phyloP scores from a whole-genome alignment of 805 yeast genomes.

The Komagataella kurtzmanii region DNA sequence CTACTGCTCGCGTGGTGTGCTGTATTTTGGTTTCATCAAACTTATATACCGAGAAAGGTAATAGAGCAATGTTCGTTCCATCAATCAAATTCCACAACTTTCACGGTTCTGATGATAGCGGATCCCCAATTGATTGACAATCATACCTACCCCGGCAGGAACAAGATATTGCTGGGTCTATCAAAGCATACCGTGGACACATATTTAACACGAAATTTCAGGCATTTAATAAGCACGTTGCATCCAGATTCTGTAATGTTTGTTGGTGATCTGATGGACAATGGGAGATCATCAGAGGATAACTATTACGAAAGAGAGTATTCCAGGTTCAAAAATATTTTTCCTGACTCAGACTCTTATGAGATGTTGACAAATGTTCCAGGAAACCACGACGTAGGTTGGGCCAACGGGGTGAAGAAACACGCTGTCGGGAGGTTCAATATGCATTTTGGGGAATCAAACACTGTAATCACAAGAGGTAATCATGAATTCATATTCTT shows the following conservation, averaged over 20 bases:
- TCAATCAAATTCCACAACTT: background rate
- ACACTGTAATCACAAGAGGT: conserved; percentile 37
- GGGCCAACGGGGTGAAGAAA: conserved; percentile 54
- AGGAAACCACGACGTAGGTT: conserved; percentile 96
- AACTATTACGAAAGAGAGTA: conserved; percentile 53
- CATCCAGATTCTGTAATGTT: conserved; percentile 70
- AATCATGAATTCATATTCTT: conserved; percentile 64
- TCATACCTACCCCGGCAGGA: conserved; percentile 73
- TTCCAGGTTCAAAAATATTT: conserved; percentile 50
- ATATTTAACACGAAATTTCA: conserved; percentile 69
- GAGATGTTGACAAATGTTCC: conserved; percentile 26
- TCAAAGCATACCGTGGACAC: conserved; percentile 58
- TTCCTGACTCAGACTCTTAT: conserved; percentile 19
- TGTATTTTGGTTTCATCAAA: background rate
- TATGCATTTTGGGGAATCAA: conserved; percentile 60
- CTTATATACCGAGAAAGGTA: background rate
- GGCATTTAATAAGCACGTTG: conserved; percentile 37
- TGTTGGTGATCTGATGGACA: conserved; percentile 88
- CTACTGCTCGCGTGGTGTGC: background rate
- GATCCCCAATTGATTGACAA: conserved; percentile 91
- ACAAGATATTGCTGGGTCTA: conserved; percentile 32
- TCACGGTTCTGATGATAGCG: conserved; percentile 38
- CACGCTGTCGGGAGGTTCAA: conserved; percentile 49
- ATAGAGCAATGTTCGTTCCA: background rate
- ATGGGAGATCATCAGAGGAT: conserved; percentile 48